Conservation (phyloP, 495 filamentous ascomycete species). For the Xylaria intraflava region DNA sequence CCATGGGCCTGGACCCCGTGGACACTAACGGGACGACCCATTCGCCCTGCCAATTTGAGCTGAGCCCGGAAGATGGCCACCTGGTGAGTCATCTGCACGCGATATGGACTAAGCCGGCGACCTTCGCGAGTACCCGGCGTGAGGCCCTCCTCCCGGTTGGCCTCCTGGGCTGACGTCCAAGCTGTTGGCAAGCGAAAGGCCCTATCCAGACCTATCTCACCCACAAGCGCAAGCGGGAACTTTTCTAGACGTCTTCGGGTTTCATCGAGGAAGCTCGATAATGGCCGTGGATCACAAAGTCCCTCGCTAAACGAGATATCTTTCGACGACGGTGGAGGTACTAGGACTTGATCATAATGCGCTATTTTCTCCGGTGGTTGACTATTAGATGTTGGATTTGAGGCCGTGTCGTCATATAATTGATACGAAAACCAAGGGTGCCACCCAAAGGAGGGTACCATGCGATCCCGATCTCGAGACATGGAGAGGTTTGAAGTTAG, state of each 20-base stretch:
- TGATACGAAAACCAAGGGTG: slow-evolving; percentile 98
- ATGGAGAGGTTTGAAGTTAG: slow-evolving; percentile 4
- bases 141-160: slow-evolving; percentile 40
- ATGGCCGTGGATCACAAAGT: slow-evolving; percentile 63
- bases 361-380: slow-evolving; percentile 43
- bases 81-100: slow-evolving; percentile 75
- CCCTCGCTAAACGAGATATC: slow-evolving; percentile 56
- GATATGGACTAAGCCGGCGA: slow-evolving; percentile 61
- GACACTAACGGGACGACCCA: slow-evolving; percentile 73
- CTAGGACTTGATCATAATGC: slow-evolving; percentile 70
- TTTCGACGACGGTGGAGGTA: slow-evolving; percentile 41
- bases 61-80: slow-evolving; percentile 68
- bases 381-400: slow-evolving; percentile 32
- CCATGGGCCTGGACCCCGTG: slow-evolving; percentile 93
- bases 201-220: slow-evolving; percentile 84
- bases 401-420: slow-evolving; percentile 56
- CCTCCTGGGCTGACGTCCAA: slow-evolving; percentile 37
- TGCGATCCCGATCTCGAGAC: slow-evolving; percentile 13
- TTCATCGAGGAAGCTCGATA: slow-evolving; percentile 59
- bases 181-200: slow-evolving; percentile 71
- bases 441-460: slow-evolving; percentile 92
- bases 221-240: slow-evolving; percentile 67
- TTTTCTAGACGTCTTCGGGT: slow-evolving; percentile 55
- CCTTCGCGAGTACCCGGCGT: slow-evolving; percentile 84
- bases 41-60: slow-evolving; percentile 74